Base-by-base conservation (phyloP, 768 basidiomycete genomes). In the Phlebiopsis gigantea region DNA sequence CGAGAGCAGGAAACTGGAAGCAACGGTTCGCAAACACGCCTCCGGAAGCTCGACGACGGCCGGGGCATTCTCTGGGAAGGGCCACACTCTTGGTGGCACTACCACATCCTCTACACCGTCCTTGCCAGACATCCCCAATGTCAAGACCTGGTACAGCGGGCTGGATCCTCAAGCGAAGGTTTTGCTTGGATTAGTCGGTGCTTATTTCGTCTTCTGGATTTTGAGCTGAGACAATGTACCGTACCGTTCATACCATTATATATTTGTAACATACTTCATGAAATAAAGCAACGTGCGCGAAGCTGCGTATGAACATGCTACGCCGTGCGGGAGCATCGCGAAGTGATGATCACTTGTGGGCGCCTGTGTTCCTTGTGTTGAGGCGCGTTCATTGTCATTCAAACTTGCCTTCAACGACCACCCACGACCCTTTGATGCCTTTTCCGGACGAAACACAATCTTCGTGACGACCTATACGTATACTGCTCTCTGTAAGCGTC, bases 91-190 rank as follows among this genome's bases (percentile, higher is more conserved):
- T 1, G 86, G 84, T 21, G 82, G 82, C 25, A 61, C 71, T 1
- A 58, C 74, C 14, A 22, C 42, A 5, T 21, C 66, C 0, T 68
- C 75, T 14, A 62, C 77, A 25, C 69, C 73, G 17, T 63, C 72
- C 7, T 62, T 72, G 19, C 71, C 77, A 49, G 60, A 71, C 69
- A 62, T 22, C 71, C 65, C 71, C 42, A 71, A 69, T 4, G 70
- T 72, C 1, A 62, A 68, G 3, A 75, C 68, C 7, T 68, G 62
- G 9, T 71, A 83, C 55, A 69, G 71, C 14, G 79, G 79, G 53
- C 69, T 90, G 56, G 81, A 85, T 62, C 82, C 88, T 5, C 87
- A 90, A 64, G 67, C 84, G 53, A 86, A 84, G 67, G 71, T 88
- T 26, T 69, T 92, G 26, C 61, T 89, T 4, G 82, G 74, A 21